Evolutionary conservation across 2,329 filamentous ascomycete genomes (phyloP).

Genomic region (Neofusicoccum sp.): DNA sequence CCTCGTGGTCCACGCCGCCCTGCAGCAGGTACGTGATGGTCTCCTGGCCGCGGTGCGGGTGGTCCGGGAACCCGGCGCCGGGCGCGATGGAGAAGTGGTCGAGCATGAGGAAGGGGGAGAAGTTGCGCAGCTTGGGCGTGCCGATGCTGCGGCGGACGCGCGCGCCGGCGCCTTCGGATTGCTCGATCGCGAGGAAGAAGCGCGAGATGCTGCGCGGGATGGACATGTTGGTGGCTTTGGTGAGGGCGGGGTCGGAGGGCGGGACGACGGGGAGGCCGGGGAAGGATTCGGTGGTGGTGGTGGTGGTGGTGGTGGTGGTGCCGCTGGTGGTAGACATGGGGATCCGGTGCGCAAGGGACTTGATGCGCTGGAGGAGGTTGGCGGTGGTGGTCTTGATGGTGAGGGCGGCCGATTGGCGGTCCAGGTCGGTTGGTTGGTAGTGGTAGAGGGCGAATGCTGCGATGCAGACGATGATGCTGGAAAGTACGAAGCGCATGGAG

Average conservation of each 20-base stretch:
- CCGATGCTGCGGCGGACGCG: slow-evolving; percentile 86
- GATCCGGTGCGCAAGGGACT: slow-evolving; percentile 33
- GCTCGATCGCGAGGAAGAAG: slow-evolving; percentile 81
- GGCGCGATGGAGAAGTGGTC: slow-evolving; percentile 84
- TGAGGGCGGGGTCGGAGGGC: slow-evolving; percentile 44
- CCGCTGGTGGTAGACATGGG: slow-evolving; percentile 36
- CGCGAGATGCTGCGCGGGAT: slow-evolving; percentile 76
- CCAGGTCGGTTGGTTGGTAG: slow-evolving; percentile 27
- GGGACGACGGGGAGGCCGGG: slow-evolving; percentile 53
- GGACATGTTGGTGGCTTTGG: slow-evolving; percentile 59
- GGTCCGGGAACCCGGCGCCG: slow-evolving; percentile 88
- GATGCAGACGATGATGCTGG: slow-evolving; percentile 45
- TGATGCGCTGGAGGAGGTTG: slow-evolving; percentile 42
- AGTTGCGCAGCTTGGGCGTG: slow-evolving; percentile 78
- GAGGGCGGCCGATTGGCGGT: slow-evolving; percentile 23
- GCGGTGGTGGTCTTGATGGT: slow-evolving; percentile 27
- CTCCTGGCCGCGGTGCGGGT: slow-evolving; percentile 81
- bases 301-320: slow-evolving; percentile 33
- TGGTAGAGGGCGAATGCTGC: slow-evolving; percentile 44
- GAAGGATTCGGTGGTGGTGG: slow-evolving; percentile 41
- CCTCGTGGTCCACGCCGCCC: slow-evolving; percentile 87
- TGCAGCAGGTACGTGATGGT: slow-evolving; percentile 88
- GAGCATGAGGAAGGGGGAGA: slow-evolving; percentile 94
- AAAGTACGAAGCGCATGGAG: slow-evolving; percentile 43
- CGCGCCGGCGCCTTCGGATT: slow-evolving; percentile 86